Evolutionary conservation across 148 eudicot genomes (phyloP).

Genomic region (Drosera capensis): DNA sequence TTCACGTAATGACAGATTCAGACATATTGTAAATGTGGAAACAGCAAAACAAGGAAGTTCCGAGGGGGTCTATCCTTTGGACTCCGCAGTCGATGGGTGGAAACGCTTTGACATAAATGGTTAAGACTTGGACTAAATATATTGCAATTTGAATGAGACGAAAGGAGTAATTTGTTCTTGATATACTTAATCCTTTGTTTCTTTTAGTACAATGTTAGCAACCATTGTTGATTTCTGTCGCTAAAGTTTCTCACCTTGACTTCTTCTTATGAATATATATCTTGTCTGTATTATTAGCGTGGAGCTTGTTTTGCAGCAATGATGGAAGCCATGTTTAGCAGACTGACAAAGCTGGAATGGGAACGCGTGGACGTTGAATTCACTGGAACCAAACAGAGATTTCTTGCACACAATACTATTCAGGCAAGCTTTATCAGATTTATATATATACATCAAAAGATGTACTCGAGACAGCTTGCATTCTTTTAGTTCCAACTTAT

Average conservation of each 20-base stretch:
- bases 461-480: too few relatives aligned
- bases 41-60: constrained; percentile 9
- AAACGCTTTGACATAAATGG: constrained; percentile 49
- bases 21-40: constrained; percentile 50
- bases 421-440: constrained; percentile 46
- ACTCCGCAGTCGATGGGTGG: constrained; percentile 13
- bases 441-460: too few relatives aligned
- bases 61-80: constrained; percentile 14
- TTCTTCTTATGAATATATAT: neutral
- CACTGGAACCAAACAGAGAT: constrained; percentile 51
- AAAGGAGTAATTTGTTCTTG: too few relatives aligned
- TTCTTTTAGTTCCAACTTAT: too few relatives aligned
- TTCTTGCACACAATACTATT: constrained; percentile 69
- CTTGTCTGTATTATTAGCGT: neutral
- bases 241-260: neutral
- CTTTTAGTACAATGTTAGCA: neutral
- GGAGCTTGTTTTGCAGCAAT: constrained; percentile 12
- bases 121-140: constrained; percentile 9
- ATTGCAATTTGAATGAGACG: too few relatives aligned
- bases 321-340: constrained; percentile 54
- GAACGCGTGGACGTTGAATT: constrained; percentile 85
- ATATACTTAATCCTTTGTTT: neutral
- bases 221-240: neutral
- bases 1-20: constrained; percentile 34
- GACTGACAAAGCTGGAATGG: constrained; percentile 62